Evolutionary conservation across 768 basidiomycete species (phyloP), one percentile per base, ranked within the genome.

Genomic region (Amanita phalloides): DNA sequence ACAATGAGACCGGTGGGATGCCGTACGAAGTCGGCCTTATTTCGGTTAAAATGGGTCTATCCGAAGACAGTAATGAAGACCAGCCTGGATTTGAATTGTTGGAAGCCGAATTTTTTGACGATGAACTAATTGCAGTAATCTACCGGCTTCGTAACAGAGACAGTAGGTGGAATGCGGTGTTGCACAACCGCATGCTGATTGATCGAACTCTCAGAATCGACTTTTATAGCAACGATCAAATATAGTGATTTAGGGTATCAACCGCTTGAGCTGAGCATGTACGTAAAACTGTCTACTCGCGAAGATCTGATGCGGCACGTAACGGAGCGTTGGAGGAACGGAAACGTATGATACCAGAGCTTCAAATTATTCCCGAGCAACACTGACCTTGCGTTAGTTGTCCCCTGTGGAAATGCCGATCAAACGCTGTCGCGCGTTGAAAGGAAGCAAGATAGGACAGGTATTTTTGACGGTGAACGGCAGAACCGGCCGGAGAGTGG

Each of bases 21-120:
- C 51, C 51, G n/a, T 45, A 42, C 37, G 51, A 52, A 45, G 30
- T 53, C 49, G 35, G 38, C 50, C 62, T 47, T 55, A 14, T 20
- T 35, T 43, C 48, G 20, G 45, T 41, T 62, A 62, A 84, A 81
- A 86, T 60, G 78, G 76, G 61, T 58, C 85, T 60, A 69, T 71
- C 57, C 77, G 72, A 69, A 66, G 63, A 60, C 37, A 70, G 65
- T 54, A 67, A 56, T 42, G 57, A 58, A 56, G 23, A 28, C 21
- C 23, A 13, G 25, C 37, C 53, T 50, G 68, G 71, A 57, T 63
- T 81, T 59, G 73, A 81, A 54, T 58, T 87, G 42, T 62, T 88
- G 62, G 82, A 83, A 59, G 74, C 70, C 39, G 83, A 87, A 51
- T 90, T 90, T 67, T 88, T 91, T 64, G 88, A 90, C 69, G 82